Conservation (phyloP, 352 stramenopile genomes). For the Phytophthora crassamura region DNA sequence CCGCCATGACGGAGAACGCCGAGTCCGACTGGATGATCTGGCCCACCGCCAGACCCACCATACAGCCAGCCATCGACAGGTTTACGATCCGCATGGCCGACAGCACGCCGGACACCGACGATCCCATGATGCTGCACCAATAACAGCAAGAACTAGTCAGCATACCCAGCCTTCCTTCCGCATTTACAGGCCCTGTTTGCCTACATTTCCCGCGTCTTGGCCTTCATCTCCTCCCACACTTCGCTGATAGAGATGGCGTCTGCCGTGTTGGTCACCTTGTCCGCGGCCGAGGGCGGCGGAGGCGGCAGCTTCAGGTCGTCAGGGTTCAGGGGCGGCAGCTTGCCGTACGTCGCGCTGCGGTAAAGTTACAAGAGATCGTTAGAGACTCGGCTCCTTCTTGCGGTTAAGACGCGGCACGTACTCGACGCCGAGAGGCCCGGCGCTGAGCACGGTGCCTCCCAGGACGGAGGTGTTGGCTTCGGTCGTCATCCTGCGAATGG, state of each 20-base stretch:
- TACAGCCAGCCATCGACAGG: constrained; percentile 71
- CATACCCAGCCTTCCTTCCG: not conserved
- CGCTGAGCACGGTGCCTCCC: constrained; percentile 64
- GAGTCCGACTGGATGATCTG: constrained; percentile 76
- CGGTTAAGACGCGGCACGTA: constrained; percentile 29
- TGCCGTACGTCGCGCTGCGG: constrained; percentile 69
- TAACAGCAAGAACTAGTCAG: constrained; percentile 5
- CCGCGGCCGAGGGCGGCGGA: constrained; percentile 74
- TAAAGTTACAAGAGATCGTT: not conserved
- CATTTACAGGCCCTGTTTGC: constrained; percentile 20
- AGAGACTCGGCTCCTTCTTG: constrained; percentile 35
- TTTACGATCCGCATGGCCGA: constrained; percentile 82
- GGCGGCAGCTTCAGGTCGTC: constrained; percentile 87
- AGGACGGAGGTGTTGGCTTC: constrained; percentile 57
- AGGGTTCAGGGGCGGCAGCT: constrained; percentile 83
- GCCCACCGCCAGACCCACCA: constrained; percentile 75
- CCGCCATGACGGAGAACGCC: constrained; percentile 77
- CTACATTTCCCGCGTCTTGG: constrained; percentile 81
- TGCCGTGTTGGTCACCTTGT: constrained; percentile 66
- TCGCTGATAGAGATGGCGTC: constrained; percentile 84
- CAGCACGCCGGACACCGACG: constrained; percentile 81
- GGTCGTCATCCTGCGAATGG: constrained; percentile 40
- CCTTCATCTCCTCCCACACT: constrained; percentile 88
- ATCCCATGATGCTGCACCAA: constrained; percentile 70
- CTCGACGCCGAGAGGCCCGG: constrained; percentile 68